Evolutionary conservation across 257 asterid genomes (phyloP).

Genomic region (Solanum ossicruentum): DNA sequence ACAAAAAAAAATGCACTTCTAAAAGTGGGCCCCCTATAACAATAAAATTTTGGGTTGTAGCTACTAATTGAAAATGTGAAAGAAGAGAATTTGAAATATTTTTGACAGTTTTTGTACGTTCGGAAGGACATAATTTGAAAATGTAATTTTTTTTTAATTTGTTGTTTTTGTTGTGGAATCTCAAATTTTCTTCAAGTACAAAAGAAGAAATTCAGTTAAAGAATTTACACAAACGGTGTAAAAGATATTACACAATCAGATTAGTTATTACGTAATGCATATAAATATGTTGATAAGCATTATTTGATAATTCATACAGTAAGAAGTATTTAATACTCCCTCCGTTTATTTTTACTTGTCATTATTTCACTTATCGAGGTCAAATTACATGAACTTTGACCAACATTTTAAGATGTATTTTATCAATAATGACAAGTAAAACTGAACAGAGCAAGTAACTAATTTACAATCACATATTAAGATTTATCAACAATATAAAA

Average conservation of each 20-base stretch:
- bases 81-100: too few species aligned
- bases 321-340: neutral
- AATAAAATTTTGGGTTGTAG: too few species aligned
- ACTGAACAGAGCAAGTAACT: neutral
- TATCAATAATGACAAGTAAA: too few species aligned
- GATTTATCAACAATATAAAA: neutral
- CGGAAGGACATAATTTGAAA: neutral
- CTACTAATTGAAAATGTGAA: too few species aligned
- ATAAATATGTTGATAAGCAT: neutral
- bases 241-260: neutral
- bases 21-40: too few species aligned
- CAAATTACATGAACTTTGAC: too few species aligned
- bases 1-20: too few species aligned
- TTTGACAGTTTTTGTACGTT: neutral
- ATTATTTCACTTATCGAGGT: too few species aligned
- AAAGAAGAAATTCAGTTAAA: neutral
- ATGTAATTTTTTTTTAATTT: neutral
- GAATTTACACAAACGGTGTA: neutral
- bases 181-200: neutral
- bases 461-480: neutral
- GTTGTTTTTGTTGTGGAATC: neutral
- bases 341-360: too few species aligned
- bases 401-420: too few species aligned
- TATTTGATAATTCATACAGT: neutral
- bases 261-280: neutral